Conservation (phyloP, 345 rosid genomes). For the Lepidium didymum region DNA sequence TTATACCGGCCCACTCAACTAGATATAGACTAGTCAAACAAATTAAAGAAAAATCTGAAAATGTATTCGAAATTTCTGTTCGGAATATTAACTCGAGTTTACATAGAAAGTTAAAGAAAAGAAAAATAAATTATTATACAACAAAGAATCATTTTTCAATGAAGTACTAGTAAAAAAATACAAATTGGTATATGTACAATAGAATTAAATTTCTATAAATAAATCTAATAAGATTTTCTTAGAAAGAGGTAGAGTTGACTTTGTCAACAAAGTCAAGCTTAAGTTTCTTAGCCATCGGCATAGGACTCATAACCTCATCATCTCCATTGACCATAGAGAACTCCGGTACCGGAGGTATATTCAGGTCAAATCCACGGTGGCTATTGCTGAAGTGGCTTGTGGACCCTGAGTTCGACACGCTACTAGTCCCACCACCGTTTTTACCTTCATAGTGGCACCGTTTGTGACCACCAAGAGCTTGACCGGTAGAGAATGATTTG, state of each 20-base stretch:
- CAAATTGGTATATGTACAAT: neutral
- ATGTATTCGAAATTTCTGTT: too few relatives aligned
- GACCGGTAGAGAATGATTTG: constrained; percentile 58
- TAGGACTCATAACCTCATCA: constrained; percentile 54
- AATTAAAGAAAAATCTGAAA: too few relatives aligned
- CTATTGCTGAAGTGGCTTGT: constrained; percentile 44
- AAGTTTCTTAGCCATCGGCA: constrained; percentile 37
- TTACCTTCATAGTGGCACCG: constrained; percentile 62
- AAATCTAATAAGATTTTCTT: neutral
- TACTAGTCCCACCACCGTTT: constrained; percentile 15
- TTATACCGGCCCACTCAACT: too few relatives aligned
- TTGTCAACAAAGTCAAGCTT: constrained; percentile 15
- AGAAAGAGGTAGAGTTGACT: neutral
- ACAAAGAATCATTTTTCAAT: neutral
- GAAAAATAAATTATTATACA: neutral
- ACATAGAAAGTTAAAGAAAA: neutral
- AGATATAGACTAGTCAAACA: too few relatives aligned
- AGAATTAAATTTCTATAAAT: neutral
- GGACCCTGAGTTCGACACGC: constrained; percentile 41
- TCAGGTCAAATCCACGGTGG: constrained; percentile 53
- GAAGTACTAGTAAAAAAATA: neutral
- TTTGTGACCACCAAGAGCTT: constrained; percentile 75
- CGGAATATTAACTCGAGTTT: too few relatives aligned
- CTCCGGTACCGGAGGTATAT: constrained; percentile 61
- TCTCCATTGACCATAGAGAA: constrained; percentile 34